Percentiles rank a stretch among this genome's conserved stretches.
Evolutionary conservation across 768 basidiomycete genomes (phyloP).

Genomic region (Panellus pusillus): DNA sequence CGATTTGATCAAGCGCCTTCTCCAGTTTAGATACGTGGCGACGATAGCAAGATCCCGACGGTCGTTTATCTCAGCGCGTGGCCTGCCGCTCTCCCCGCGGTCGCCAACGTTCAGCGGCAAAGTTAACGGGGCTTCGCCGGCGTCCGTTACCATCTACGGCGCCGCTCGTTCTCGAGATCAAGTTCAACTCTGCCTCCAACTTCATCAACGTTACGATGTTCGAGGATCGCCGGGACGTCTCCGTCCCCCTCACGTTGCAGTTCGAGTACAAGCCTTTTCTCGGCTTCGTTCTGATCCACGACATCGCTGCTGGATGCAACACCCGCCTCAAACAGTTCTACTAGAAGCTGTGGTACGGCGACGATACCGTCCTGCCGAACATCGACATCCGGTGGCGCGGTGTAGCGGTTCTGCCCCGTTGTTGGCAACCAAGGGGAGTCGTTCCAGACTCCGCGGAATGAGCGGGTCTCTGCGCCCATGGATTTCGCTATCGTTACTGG

Average conservation of each 20-base stretch:
- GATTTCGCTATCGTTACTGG: conserved; percentile 98
- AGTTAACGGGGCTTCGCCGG: conserved; percentile 46
- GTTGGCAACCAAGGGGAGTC: conserved; percentile 91
- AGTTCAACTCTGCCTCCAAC: conserved; percentile 50
- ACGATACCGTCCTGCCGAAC: conserved; percentile 71
- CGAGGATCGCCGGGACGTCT: conserved; percentile 77
- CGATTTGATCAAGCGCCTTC: conserved; percentile 72
- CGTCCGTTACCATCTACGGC: conserved; percentile 69
- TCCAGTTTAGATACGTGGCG: conserved; percentile 77
- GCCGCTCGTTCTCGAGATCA: conserved; percentile 82
- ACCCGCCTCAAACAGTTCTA: conserved; percentile 94
- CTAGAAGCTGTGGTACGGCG: conserved; percentile 98
- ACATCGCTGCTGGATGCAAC: conserved; percentile 81
- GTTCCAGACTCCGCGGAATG: conserved; percentile 78
- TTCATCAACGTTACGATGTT: conserved; percentile 72
- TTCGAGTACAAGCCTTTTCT: conserved; percentile 87
- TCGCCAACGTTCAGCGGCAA: conserved; percentile 44
- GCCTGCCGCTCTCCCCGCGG: conserved; percentile 35
- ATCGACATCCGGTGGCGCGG: conserved; percentile 68
- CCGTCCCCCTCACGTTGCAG: conserved; percentile 78
- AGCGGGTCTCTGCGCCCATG: conserved; percentile 86
- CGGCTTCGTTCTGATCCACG: conserved; percentile 92
- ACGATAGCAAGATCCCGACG: conserved; percentile 71
- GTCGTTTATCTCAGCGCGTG: conserved; percentile 76
- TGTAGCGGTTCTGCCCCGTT: conserved; percentile 90